These are phyloP conservation scores for Fusarium palustre DNA, from an alignment of 2,329 filamentous ascomycete genomes.

Conservation along the genomic window DNA sequence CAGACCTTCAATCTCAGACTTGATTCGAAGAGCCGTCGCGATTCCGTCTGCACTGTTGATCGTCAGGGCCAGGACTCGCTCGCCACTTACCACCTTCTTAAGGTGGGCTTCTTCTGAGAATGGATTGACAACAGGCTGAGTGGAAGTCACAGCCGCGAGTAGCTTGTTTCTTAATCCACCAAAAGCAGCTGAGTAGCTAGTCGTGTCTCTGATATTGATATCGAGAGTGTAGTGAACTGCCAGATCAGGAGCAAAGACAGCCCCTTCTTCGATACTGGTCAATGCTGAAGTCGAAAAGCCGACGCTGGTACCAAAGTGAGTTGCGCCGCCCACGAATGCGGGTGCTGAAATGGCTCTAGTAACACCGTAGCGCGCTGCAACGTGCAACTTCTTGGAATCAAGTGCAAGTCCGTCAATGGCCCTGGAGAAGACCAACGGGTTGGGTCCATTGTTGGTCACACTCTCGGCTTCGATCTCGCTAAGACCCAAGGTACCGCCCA, in stretches of 20 bases:
- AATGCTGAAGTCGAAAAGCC: constrained; percentile 66
- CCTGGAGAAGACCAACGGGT: constrained; percentile 63
- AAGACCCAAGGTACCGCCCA: constrained; percentile 70
- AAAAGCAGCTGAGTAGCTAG: constrained; percentile 66
- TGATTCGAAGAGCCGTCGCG: constrained; percentile 68
- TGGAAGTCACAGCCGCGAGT: constrained; percentile 59
- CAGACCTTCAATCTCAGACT: constrained; percentile 64
- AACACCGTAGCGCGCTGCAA: constrained; percentile 66
- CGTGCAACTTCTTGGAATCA: constrained; percentile 66
- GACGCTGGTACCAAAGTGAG: constrained; percentile 68
- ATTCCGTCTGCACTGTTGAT: constrained; percentile 74
- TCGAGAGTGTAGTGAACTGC: constrained; percentile 71
- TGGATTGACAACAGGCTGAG: constrained; percentile 52
- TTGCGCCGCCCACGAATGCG: constrained; percentile 54
- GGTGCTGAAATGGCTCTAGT: constrained; percentile 70
- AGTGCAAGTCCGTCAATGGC: constrained; percentile 68
- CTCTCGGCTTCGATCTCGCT: constrained; percentile 71
- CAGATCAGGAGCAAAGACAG: constrained; percentile 66
- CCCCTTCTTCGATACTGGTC: constrained; percentile 60
- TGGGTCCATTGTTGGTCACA: constrained; percentile 64
- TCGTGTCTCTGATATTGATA: constrained; percentile 53
- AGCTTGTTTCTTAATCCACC: constrained; percentile 65
- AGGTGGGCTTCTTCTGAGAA: constrained; percentile 65
- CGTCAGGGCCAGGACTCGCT: constrained; percentile 67
- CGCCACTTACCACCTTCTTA: constrained; percentile 64